A percentile compares a stretch with the other conserved stretches of the same genome.
phyloP scores from a whole-genome alignment of 2,329 filamentous ascomycete species.

The Simplicillium sp. region DNA sequence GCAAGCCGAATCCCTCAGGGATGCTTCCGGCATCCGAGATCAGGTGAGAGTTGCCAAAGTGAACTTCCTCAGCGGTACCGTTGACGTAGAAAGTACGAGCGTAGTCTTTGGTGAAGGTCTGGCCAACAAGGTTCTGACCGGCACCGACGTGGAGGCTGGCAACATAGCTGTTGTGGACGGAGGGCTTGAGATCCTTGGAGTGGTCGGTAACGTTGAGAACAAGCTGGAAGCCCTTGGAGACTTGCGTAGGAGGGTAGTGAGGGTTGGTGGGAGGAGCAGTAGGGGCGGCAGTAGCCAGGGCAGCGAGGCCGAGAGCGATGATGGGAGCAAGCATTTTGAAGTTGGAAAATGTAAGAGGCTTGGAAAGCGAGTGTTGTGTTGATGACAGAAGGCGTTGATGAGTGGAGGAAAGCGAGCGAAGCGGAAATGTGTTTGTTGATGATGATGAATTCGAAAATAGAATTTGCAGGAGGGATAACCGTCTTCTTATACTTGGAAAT shows the following conservation, averaged over 20 bases:
- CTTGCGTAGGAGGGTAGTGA: neutral
- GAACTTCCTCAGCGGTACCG: conserved; percentile 22
- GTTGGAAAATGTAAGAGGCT: neutral
- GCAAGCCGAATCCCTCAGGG: neutral
- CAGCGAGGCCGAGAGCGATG: conserved; percentile 4
- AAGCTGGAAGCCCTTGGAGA: conserved; percentile 19
- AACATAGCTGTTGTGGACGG: conserved; percentile 23
- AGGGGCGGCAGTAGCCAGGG: conserved; percentile 1
- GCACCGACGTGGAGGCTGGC: conserved; percentile 26
- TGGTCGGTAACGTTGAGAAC: conserved; percentile 26
- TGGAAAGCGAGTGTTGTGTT: too few relatives aligned
- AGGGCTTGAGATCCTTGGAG: conserved; percentile 19
- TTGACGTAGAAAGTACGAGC: conserved; percentile 31
- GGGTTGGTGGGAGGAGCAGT: neutral
- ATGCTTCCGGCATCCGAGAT: conserved; percentile 22
- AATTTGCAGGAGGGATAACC: too few relatives aligned
- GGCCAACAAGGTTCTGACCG: conserved; percentile 21
- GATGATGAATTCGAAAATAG: too few relatives aligned
- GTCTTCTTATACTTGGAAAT: too few relatives aligned
- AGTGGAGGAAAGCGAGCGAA: too few relatives aligned
- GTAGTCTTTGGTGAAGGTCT: conserved; percentile 10
- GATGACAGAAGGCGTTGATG: too few relatives aligned
- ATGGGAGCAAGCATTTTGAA: conserved; percentile 29
- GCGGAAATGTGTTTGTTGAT: too few relatives aligned
- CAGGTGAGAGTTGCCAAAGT: conserved; percentile 15